Base-by-base conservation (phyloP, 1,284 basidiomycete species). In the Meripilus lineatus region DNA sequence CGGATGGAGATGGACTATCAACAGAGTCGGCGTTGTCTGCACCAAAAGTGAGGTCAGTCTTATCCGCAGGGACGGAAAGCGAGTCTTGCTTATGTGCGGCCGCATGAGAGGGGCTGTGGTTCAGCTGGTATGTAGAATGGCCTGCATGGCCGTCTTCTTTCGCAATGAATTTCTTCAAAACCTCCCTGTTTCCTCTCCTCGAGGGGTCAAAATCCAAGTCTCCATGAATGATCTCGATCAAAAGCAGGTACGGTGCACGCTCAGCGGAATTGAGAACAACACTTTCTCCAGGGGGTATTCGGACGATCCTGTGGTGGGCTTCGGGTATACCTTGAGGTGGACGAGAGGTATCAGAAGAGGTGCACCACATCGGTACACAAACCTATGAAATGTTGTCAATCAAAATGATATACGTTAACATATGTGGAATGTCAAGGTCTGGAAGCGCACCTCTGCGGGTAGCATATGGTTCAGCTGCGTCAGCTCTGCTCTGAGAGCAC, bases 191-290 rank as follows among this genome's bases (percentile, higher is more conserved):
- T 32, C 78, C 73, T 40, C 93, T 74, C 56, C 87, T 86, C 8
- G 67, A 64, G 1, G 96, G 92, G 58, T 98, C 91, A 64, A 99
- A 99, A 62, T 96, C 90, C 20, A 99, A 76, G 58, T 99, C 95
- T 42, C 84, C 84, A 53, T 85, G 79, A 24, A 99, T 74, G 40
- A 99, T 85, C 66, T 99, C 96, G 45, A 99, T 82, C 49, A 97
- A 79, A 13, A 99, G 75, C 25, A 99, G 74, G 61, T 91, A 99
- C 1, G 96, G 96, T 1, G 93, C 94, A 38, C 89, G 80, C 64
- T 99, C 94, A 2, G 96, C 96, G 28, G 95, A 99, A 62, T 99
- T 99, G 37, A 99, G 79, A 4, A 99, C 96, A 26, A 99, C 96
- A 34, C 92, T 91, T 70, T 99, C 96, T 18, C 93, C 92, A 2